These are phyloP conservation scores for Pleurotus platypus DNA, from an alignment of 768 basidiomycete genomes.

Conservation along the genomic window DNA sequence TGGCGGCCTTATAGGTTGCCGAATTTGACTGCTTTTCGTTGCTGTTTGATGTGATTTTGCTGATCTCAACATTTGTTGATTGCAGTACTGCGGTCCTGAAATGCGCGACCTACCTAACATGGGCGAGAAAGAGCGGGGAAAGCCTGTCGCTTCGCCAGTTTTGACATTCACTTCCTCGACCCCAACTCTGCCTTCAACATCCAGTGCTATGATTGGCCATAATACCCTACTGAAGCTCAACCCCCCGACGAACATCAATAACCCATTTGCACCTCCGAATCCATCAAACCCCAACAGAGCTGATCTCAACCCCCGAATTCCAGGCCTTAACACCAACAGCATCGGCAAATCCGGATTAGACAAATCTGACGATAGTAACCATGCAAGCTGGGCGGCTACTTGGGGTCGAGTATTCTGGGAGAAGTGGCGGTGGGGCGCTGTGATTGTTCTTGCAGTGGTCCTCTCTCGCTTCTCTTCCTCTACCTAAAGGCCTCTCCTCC, in stretches of 20 bases:
- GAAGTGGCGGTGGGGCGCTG: conserved; percentile 81
- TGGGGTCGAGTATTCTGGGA: conserved; percentile 73
- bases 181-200: conserved; percentile 13
- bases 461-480: conserved; percentile 72
- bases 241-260: not conserved
- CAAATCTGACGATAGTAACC: conserved; percentile 23
- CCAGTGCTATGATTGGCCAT: conserved; percentile 11
- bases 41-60: conserved; percentile 1
- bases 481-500: conserved; percentile 17
- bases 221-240: conserved; percentile 3
- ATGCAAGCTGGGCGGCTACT: conserved; percentile 51
- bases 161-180: conserved; percentile 12
- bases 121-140: conserved; percentile 75
- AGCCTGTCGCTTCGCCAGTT: conserved; percentile 28
- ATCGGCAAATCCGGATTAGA: conserved; percentile 9
- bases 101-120: conserved; percentile 87
- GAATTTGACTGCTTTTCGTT: conserved; percentile 1
- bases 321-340: not conserved
- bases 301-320: not conserved
- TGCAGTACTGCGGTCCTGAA: conserved; percentile 65
- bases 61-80: conserved; percentile 9
- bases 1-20: conserved; percentile 12
- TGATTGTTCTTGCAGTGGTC: conserved; percentile 74
- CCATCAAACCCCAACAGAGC: conserved; percentile 1
- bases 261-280: conserved; percentile 17